Conservation (phyloP, 257 asterid species). For the Forsythia viridissima region DNA sequence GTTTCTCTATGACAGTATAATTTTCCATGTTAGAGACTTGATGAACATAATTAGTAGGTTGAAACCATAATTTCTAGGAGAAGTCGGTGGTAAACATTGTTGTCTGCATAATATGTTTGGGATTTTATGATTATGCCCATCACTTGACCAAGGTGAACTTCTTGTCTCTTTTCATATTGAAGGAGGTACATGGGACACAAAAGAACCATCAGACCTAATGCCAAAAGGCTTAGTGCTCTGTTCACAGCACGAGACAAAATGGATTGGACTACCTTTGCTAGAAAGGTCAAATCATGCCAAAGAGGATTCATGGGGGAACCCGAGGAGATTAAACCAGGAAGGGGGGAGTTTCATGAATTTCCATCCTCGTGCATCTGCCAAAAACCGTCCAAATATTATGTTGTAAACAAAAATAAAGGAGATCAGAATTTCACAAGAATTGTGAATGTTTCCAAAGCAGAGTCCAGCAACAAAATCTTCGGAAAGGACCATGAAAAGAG, state of each 20-base stretch:
- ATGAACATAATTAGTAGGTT: background rate
- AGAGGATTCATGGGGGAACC: constrained; percentile 99
- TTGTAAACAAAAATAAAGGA: constrained; percentile 24
- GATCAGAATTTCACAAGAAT: constrained; percentile 26
- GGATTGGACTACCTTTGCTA: constrained; percentile 78
- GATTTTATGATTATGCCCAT: background rate
- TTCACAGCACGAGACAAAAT: constrained; percentile 62
- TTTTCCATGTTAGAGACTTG: background rate
- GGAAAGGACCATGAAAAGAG: constrained; percentile 23
- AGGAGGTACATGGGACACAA: constrained; percentile 98
- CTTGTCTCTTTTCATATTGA: constrained; percentile 26
- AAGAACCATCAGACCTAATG: constrained; percentile 94
- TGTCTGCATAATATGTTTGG: background rate
- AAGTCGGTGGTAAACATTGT: background rate
- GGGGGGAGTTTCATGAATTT: constrained; percentile 93
- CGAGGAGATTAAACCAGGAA: constrained; percentile 85
- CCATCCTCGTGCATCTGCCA: constrained; percentile 89
- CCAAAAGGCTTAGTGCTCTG: constrained; percentile 83
- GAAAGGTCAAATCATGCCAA: constrained; percentile 87
- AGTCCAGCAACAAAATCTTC: constrained; percentile 20
- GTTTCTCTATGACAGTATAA: background rate
- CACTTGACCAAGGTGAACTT: constrained; percentile 17
- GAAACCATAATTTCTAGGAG: background rate
- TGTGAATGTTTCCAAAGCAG: constrained; percentile 37
- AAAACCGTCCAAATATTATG: constrained; percentile 49